These are phyloP conservation scores for Cystofilobasidium capitatum DNA, from an alignment of 768 basidiomycete species.

Conservation along the genomic window DNA sequence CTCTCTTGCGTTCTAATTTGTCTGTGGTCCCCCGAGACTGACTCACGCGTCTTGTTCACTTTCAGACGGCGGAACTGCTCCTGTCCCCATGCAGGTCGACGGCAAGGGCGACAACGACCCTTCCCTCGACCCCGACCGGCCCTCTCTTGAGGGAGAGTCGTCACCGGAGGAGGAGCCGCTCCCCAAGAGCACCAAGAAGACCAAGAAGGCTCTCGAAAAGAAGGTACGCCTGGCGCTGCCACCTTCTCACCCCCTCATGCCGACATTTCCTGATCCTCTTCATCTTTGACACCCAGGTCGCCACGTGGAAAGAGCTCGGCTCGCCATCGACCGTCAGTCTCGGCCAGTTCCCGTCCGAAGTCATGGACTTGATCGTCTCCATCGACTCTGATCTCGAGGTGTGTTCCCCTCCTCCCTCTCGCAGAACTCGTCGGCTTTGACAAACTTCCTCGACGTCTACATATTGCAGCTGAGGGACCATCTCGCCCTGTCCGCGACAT, in stretches of 20 bases:
- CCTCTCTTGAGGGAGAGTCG: not conserved
- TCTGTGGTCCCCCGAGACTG: too few relatives aligned
- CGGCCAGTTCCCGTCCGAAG: not conserved
- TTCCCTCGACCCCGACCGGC: too few relatives aligned
- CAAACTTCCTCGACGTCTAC: not conserved
- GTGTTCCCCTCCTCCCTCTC: too few relatives aligned
- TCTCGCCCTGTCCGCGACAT: too few relatives aligned
- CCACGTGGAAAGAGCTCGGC: not conserved
- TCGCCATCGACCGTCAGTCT: not conserved
- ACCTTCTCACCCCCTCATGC: too few relatives aligned
- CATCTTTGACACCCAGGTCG: not conserved
- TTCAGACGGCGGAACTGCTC: too few relatives aligned
- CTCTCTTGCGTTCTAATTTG: too few relatives aligned
- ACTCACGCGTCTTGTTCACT: too few relatives aligned
- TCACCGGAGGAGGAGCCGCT: not conserved
- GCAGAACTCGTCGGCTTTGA: not conserved
- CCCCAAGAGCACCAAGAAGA: not conserved
- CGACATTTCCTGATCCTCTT: too few relatives aligned
- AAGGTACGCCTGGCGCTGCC: not conserved
- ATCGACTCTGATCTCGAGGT: not conserved
- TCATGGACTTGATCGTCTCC: not conserved
- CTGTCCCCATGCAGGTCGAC: too few relatives aligned
- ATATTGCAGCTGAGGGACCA: too few relatives aligned
- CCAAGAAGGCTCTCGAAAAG: not conserved
- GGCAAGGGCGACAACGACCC: too few relatives aligned